phyloP scores from a whole-genome alignment of 1,284 basidiomycete species.

The Apiotrichum gamsii region DNA sequence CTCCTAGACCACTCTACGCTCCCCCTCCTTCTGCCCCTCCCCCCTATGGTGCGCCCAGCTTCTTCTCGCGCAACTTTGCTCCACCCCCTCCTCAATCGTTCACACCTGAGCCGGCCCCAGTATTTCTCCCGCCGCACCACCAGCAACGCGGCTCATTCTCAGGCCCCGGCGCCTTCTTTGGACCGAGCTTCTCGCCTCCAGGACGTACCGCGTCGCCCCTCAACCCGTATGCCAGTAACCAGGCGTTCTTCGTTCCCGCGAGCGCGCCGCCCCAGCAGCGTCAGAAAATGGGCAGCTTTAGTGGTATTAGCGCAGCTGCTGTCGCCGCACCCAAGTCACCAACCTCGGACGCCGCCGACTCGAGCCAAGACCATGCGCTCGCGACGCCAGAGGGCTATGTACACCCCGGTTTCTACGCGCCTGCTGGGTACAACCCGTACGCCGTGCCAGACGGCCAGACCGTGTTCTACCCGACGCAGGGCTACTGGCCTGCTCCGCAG shows the following conservation, averaged over 20 bases:
- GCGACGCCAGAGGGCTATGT: conserved; percentile 6
- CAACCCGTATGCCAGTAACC: conserved; percentile 19
- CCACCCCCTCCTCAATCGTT: conserved; percentile 12
- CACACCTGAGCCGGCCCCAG: conserved; percentile 12
- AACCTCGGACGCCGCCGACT: conserved; percentile 8
- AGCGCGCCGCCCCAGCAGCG: conserved; percentile 26
- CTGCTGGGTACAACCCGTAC: conserved; percentile 30
- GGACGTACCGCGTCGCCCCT: conserved; percentile 22
- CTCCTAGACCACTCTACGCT: not conserved
- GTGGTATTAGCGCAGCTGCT: too few relatives aligned
- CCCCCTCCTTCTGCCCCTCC: conserved; percentile 3
- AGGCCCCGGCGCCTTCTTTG: conserved; percentile 8
- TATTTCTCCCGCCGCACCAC: conserved; percentile 12
- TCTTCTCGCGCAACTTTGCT: conserved; percentile 11
- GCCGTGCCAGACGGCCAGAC: conserved; percentile 5
- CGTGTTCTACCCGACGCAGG: conserved; percentile 13
- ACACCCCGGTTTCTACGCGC: conserved; percentile 5
- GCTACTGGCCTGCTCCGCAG: conserved; percentile 14
- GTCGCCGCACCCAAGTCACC: conserved; percentile 18
- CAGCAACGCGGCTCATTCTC: conserved; percentile 25
- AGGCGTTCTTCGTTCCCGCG: conserved; percentile 26
- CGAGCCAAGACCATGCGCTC: not conserved
- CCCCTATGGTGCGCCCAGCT: not conserved
- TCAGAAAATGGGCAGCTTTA: conserved; percentile 29
- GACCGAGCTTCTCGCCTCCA: not conserved